These are phyloP conservation scores for Bimuria novae-zelandiae DNA, from an alignment of 2,329 filamentous ascomycete species.

Conservation along the genomic window DNA sequence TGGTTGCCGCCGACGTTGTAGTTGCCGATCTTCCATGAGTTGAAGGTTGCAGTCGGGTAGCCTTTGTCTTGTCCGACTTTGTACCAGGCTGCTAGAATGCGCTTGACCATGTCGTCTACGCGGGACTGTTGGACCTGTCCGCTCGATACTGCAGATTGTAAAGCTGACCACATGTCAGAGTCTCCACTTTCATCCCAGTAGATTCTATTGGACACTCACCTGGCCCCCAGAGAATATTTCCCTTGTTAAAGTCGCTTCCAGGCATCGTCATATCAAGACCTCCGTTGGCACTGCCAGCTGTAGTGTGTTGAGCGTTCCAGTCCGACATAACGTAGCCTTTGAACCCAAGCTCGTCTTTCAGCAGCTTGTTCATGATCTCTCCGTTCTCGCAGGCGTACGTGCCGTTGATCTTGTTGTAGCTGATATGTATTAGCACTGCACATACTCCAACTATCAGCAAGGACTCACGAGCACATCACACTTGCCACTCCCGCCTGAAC, in stretches of 20 bases:
- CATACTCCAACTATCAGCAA: background rate
- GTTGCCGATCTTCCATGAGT: slow-evolving; percentile 50
- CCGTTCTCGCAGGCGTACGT: slow-evolving; percentile 58
- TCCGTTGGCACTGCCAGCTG: slow-evolving; percentile 50
- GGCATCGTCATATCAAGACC: slow-evolving; percentile 65
- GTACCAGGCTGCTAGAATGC: slow-evolving; percentile 57
- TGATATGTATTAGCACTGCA: slow-evolving; percentile 9
- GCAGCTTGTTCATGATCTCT: slow-evolving; percentile 53
- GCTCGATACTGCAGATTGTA: slow-evolving; percentile 58
- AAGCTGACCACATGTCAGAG: slow-evolving; percentile 34
- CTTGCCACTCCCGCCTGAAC: slow-evolving; percentile 66
- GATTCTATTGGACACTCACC: slow-evolving; percentile 10
- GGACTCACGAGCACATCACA: slow-evolving; percentile 50
- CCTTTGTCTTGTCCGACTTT: slow-evolving; percentile 53
- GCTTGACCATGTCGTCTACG: slow-evolving; percentile 50
- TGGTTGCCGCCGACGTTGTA: slow-evolving; percentile 49
- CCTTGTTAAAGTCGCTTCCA: slow-evolving; percentile 42
- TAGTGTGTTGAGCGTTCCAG: slow-evolving; percentile 55
- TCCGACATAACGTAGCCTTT: slow-evolving; percentile 53
- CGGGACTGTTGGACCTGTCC: slow-evolving; percentile 46
- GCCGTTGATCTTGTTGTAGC: slow-evolving; percentile 52
- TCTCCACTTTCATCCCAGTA: background rate
- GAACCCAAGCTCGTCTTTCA: slow-evolving; percentile 59
- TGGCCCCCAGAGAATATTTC: slow-evolving; percentile 60
- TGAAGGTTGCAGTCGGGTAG: slow-evolving; percentile 52